phyloP scores from a whole-genome alignment of 345 rosid species.

The Clarkia xantiana region DNA sequence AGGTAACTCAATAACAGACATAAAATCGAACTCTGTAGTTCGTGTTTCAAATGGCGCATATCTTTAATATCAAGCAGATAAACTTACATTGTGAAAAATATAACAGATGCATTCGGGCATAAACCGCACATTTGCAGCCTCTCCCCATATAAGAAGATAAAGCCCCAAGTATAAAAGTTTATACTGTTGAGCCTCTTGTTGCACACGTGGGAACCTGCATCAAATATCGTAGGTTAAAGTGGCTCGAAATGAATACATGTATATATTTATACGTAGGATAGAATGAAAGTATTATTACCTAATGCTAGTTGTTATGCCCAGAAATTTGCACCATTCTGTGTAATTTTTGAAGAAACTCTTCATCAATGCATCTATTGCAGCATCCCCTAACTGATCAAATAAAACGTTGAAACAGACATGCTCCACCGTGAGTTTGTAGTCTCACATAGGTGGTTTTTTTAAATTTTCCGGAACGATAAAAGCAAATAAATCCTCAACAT shows the following conservation, averaged over 20 bases:
- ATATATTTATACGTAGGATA: background rate
- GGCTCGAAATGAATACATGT: no score
- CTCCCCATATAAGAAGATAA: conserved; percentile 97
- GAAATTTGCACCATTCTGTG: conserved; percentile 79
- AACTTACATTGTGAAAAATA: conserved; percentile 90
- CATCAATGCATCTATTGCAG: conserved; percentile 66
- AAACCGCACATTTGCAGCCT: conserved; percentile 88
- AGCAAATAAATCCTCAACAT: background rate
- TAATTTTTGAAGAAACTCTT: conserved; percentile 78
- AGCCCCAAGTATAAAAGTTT: conserved; percentile 78
- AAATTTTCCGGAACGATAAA: background rate
- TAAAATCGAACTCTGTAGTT: conserved; percentile 1
- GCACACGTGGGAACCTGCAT: conserved; percentile 60
- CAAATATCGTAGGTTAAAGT: no score
- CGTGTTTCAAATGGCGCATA: no score
- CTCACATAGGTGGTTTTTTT: no score
- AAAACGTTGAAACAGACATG: no score
- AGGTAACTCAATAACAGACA: conserved; percentile 1
- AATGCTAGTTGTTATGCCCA: conserved; percentile 64
- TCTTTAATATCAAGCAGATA: no score
- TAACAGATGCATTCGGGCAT: conserved; percentile 91
- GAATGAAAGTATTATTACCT: conserved; percentile 25
- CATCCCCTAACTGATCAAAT: conserved; percentile 47
- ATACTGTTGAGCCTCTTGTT: conserved; percentile 69
- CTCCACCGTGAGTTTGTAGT: no score